phyloP scores from a whole-genome alignment of 2,329 filamentous ascomycete genomes.

The Periconia sp. region DNA sequence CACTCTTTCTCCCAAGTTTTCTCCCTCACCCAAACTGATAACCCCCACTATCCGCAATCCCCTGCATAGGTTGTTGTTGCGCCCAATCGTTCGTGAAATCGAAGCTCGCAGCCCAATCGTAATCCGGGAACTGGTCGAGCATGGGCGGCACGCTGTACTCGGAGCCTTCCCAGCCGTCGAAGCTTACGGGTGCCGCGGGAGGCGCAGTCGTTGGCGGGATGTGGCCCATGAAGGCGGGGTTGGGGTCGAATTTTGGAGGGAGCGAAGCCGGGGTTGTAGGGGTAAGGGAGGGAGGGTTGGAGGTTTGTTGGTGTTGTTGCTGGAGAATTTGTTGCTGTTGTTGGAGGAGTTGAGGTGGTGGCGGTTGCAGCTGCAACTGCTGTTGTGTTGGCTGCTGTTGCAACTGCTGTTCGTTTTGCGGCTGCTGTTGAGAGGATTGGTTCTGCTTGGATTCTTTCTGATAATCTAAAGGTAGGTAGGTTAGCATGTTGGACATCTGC shows the following conservation, averaged over 20 bases:
- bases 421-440: not conserved
- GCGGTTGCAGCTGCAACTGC: conserved; percentile 15
- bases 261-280: conserved; percentile 4
- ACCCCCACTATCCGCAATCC: not conserved
- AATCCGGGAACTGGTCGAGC: conserved; percentile 41
- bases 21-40: not conserved
- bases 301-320: not conserved
- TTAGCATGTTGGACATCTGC: conserved; percentile 2
- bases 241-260: conserved; percentile 27
- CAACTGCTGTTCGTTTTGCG: not conserved
- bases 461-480: conserved; percentile 13
- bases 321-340: conserved; percentile 18
- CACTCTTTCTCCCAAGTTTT: too few relatives aligned
- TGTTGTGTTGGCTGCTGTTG: conserved; percentile 1
- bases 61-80: conserved; percentile 8
- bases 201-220: conserved; percentile 22
- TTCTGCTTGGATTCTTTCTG: conserved; percentile 4
- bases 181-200: conserved; percentile 29
- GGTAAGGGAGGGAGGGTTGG: not conserved
- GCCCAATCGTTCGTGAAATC: conserved; percentile 36
- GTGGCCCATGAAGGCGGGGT: conserved; percentile 20
- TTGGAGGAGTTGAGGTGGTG: conserved; percentile 28
- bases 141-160: conserved; percentile 19
- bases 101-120: conserved; percentile 41
- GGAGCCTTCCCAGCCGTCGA: conserved; percentile 26